Percentiles rank a stretch among this genome's conserved stretches.
Conservation (phyloP, 2,329 filamentous ascomycete genomes). For the Penicillium sp. region DNA sequence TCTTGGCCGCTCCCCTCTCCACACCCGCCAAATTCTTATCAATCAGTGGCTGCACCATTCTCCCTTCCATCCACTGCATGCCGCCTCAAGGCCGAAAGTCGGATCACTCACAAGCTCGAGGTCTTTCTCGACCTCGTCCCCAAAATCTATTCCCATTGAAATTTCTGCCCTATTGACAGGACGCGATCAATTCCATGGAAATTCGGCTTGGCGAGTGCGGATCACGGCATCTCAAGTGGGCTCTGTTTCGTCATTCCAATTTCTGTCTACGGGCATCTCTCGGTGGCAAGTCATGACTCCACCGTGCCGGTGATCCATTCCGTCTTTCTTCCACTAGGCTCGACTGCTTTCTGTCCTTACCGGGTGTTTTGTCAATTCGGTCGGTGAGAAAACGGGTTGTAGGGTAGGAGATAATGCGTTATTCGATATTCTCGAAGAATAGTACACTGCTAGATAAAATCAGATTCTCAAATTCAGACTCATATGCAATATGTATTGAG, state of each 20-base stretch:
- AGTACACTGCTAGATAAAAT: not conserved
- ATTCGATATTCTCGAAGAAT: not conserved
- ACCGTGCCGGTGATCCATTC: slow-evolving; percentile 11
- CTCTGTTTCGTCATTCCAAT: not conserved
- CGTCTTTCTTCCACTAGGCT: not conserved
- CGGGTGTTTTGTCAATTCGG: not conserved
- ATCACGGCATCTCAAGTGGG: slow-evolving; percentile 1
- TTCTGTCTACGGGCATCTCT: not conserved
- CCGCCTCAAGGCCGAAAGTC: slow-evolving; percentile 23
- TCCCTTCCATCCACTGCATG: slow-evolving; percentile 4
- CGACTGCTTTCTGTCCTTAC: not conserved
- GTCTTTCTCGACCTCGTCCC: not conserved
- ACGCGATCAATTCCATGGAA: not conserved
- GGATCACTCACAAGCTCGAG: slow-evolving; percentile 7
- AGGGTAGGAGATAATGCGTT: not conserved
- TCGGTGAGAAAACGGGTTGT: not conserved
- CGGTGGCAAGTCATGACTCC: slow-evolving; percentile 7
- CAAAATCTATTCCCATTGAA: not conserved
- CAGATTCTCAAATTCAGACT: not conserved
- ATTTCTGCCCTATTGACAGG: not conserved
- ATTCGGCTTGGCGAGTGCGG: not conserved
- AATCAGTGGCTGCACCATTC: slow-evolving; percentile 24
- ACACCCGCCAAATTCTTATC: slow-evolving; percentile 24
- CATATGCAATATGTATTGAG: not conserved
- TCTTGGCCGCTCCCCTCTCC: slow-evolving; percentile 11